phyloP scores from a whole-genome alignment of 169 alveolate genomes.

The Eimeria praecox region DNA sequence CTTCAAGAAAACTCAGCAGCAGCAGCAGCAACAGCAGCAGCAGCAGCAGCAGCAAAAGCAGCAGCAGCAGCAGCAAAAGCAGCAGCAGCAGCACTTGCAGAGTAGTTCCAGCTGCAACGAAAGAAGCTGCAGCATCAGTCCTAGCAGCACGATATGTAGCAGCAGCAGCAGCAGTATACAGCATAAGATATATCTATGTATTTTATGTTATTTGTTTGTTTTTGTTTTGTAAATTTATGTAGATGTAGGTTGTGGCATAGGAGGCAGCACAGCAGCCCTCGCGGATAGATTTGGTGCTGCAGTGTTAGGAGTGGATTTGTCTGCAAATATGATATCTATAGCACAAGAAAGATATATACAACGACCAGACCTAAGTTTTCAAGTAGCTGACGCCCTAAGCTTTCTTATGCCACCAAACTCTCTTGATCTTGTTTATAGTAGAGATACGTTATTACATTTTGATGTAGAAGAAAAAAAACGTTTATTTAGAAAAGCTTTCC shows the following conservation, averaged over 20 bases:
- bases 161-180: not conserved
- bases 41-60: not conserved
- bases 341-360: conserved; percentile 20
- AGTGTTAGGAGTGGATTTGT: conserved; percentile 29
- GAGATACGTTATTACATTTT: conserved; percentile 20
- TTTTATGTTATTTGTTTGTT: not conserved
- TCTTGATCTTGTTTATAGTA: conserved; percentile 39
- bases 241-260: conserved; percentile 58
- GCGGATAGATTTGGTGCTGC: conserved; percentile 20
- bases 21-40: not conserved
- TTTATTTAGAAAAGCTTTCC: not conserved
- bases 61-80: not conserved
- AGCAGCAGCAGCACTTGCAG: not conserved
- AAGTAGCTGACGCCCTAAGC: conserved; percentile 45
- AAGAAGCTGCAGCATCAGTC: no score
- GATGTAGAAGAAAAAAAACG: conserved; percentile 10
- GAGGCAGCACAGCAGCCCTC: conserved; percentile 40
- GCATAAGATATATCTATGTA: not conserved
- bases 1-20: no score
- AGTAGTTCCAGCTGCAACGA: not conserved
- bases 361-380: not conserved
- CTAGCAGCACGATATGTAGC: not conserved
- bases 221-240: not conserved
- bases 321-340: conserved; percentile 42
- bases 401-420: conserved; percentile 1